A percentile compares a stretch with the other conserved stretches of the same genome.
Evolutionary conservation across 495 filamentous ascomycete genomes (phyloP).

Genomic region (Diplogelasinospora grovesii): DNA sequence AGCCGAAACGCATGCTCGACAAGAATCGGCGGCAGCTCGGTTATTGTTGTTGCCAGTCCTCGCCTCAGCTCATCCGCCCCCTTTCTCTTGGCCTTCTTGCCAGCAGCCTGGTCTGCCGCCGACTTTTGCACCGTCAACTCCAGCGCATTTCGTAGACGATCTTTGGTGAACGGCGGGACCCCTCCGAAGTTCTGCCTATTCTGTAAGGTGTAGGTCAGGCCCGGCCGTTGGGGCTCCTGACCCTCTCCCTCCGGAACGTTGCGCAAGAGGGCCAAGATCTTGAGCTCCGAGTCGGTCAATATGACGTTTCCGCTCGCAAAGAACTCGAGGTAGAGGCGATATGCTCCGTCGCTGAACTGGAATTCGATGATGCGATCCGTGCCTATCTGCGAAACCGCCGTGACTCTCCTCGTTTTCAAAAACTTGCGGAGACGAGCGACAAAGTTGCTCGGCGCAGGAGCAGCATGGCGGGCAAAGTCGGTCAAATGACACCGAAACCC

Average conservation of each 20-base stretch:
- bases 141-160: conserved; percentile 63
- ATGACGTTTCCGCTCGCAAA: conserved; percentile 91
- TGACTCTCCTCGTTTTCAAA: conserved; percentile 79
- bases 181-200: conserved; percentile 77
- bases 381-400: conserved; percentile 73
- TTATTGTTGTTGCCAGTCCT: conserved; percentile 72
- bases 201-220: conserved; percentile 69
- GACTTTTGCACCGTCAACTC: conserved; percentile 53
- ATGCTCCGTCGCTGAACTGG: conserved; percentile 84
- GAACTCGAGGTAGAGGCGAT: conserved; percentile 86
- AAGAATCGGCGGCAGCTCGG: conserved; percentile 78
- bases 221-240: conserved; percentile 67
- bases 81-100: conserved; percentile 72
- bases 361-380: conserved; percentile 92
- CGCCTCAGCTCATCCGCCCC: conserved; percentile 65
- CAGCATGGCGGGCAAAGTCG: conserved; percentile 76
- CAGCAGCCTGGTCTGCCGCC: conserved; percentile 36
- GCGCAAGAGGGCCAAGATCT: conserved; percentile 72
- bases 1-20: conserved; percentile 78
- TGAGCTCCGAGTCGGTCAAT: conserved; percentile 73
- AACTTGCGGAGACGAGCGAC: conserved; percentile 77
- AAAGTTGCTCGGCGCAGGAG: conserved; percentile 75
- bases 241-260: conserved; percentile 67
- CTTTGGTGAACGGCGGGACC: conserved; percentile 63
- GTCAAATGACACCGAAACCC: conserved; percentile 96